Conservation (phyloP, 495 filamentous ascomycete genomes). For the Daldinia loculata region DNA sequence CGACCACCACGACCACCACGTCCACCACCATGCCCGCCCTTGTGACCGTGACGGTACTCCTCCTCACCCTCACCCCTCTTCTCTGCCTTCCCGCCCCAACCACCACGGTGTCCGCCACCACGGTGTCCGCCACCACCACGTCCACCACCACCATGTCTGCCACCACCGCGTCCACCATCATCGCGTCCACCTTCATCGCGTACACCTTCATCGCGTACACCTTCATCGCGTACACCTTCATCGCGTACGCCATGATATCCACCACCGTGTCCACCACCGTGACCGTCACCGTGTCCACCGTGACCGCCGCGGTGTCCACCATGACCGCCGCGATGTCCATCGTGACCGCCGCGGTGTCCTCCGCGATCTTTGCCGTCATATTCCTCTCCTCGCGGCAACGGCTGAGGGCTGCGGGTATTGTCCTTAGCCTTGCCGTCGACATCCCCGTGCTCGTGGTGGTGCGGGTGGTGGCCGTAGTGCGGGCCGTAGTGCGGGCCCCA, state of each 20-base stretch:
- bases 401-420: no score
- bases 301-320: not conserved
- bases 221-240: no score
- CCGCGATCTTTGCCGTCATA: not conserved
- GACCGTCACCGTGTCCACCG: not conserved
- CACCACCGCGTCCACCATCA: not conserved
- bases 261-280: not conserved
- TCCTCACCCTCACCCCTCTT: not conserved
- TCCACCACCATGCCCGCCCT: not conserved
- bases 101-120: not conserved
- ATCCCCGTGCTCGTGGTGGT: not conserved
- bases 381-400: not conserved
- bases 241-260: no score
- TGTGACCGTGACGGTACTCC: not conserved
- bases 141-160: not conserved
- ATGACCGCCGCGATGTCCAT: not conserved
- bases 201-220: no score
- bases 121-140: not conserved
- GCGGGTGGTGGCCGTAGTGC: not conserved
- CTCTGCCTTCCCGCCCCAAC: not conserved
- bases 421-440: no score
- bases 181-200: not conserved
- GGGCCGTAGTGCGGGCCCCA: not conserved
- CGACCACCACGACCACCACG: not conserved
- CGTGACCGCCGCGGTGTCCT: not conserved